Conservation (phyloP, 2,329 filamentous ascomycete species). For the Xylaria digitata region DNA sequence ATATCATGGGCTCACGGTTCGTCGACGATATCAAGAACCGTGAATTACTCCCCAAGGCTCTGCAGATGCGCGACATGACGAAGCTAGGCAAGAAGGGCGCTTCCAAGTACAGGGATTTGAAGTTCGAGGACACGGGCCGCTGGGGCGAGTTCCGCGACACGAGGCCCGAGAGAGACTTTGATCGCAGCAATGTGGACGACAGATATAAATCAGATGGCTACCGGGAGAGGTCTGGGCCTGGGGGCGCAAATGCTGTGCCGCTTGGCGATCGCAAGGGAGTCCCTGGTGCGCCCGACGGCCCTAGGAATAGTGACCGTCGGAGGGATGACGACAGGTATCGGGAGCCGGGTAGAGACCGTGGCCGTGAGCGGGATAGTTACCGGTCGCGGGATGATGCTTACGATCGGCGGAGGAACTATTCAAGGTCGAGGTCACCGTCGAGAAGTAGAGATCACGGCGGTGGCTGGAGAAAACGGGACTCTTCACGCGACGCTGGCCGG, state of each 20-base stretch:
- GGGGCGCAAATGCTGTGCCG: slow-evolving; percentile 76
- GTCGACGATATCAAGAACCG: slow-evolving; percentile 85
- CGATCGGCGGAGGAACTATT: slow-evolving; percentile 53
- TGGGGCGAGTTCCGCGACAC: slow-evolving; percentile 77
- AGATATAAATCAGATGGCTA: slow-evolving; percentile 74
- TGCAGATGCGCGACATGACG: slow-evolving; percentile 94
- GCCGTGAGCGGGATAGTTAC: slow-evolving; percentile 49
- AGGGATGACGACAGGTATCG: slow-evolving; percentile 44
- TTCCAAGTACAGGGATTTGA: slow-evolving; percentile 89
- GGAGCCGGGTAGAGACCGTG: slow-evolving; percentile 44
- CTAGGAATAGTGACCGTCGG: slow-evolving; percentile 51
- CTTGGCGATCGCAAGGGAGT: slow-evolving; percentile 69
- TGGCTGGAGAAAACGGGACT: slow-evolving; percentile 67
- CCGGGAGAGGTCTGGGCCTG: slow-evolving; percentile 58
- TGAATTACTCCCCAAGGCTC: slow-evolving; percentile 86
- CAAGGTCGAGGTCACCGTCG: slow-evolving; percentile 67
- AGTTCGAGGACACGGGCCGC: slow-evolving; percentile 87
- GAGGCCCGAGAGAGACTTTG: slow-evolving; percentile 54
- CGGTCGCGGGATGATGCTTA: slow-evolving; percentile 51
- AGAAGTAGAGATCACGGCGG: slow-evolving; percentile 58
- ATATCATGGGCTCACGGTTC: slow-evolving; percentile 87
- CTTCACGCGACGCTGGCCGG: slow-evolving; percentile 64
- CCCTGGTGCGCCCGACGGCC: slow-evolving; percentile 52
- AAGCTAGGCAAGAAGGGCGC: slow-evolving; percentile 92
- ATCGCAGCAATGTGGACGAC: slow-evolving; percentile 66